Base-by-base conservation (phyloP, 2,329 filamentous ascomycete genomes). In the Phaeophleospora eucalypticola region DNA sequence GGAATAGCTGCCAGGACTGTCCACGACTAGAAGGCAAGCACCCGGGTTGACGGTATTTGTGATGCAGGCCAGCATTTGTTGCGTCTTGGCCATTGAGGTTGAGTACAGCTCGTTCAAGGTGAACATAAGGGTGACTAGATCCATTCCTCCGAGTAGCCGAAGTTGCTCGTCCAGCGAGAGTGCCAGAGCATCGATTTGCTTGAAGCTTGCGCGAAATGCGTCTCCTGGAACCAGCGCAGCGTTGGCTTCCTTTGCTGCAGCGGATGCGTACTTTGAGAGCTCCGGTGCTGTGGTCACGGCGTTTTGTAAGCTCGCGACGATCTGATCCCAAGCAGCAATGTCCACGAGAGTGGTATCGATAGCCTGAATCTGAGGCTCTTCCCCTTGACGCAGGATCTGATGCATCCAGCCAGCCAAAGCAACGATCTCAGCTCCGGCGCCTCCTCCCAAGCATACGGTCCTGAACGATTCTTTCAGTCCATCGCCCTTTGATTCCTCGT, bases 41-140 rank as follows among this genome's bases (percentile, higher is more conserved):
- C 81, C 84, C 0, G 72, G 49, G 0, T 74, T 69, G 2, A 86
- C 64, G 1, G 70, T 56, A 1, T 78, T 71, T 0, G 86, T 87
- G 15, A 96, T 70, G 1, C 73, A 73, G 3, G 89, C 76, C 0
- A 98, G 74, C 54, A 97, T 84, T 3, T 74, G 73, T 0, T 91
- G 95, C 0, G 91, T 89, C 57, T 82, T 81, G 2, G 82, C 75
- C 18, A 89, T 80, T 1, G 84, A 88, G 0, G 80, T 75, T 0
- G 87, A 85, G 72, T 96, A 97, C 0, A 98, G 81, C 69, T 98
- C 93, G 66, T 97, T 97, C 38, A 97, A 78, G 0, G 91, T 96
- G 74, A 97, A 98, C 69, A 97, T 81, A 10, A 97, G 71, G 0
- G 90, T 95, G 12, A 95, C 73, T 1, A 96, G 56, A 24, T 67